These are phyloP conservation scores for Lepiota venenata DNA, from an alignment of 768 basidiomycete genomes.

Conservation along the genomic window DNA sequence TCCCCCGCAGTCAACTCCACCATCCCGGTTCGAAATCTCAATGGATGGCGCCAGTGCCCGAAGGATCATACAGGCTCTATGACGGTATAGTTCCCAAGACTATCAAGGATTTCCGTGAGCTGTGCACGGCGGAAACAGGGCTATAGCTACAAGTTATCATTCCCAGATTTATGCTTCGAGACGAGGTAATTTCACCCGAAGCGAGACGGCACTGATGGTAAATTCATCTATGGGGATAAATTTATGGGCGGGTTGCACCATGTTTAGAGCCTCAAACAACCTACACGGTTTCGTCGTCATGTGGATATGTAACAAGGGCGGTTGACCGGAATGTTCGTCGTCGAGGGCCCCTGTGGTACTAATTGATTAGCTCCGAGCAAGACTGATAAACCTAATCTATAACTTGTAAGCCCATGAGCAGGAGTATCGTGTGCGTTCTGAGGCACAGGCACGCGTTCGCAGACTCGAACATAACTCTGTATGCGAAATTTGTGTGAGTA, in stretches of 20 bases:
- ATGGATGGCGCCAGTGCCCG: slow-evolving; percentile 34
- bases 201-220: slow-evolving; percentile 76
- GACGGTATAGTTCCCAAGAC: slow-evolving; percentile 78
- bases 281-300: too few relatives aligned
- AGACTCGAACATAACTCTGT: too few relatives aligned
- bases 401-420: not conserved
- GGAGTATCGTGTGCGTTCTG: too few relatives aligned
- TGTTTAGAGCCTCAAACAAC: too few relatives aligned
- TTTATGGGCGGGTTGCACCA: slow-evolving; percentile 58
- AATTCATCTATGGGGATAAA: slow-evolving; percentile 72
- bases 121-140: slow-evolving; percentile 75
- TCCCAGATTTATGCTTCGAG: slow-evolving; percentile 84
- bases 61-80: slow-evolving; percentile 75
- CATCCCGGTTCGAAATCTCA: slow-evolving; percentile 60
- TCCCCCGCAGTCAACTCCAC: not conserved
- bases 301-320: slow-evolving; percentile 40
- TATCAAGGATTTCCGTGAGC: slow-evolving; percentile 83
- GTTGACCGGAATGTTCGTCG: too few relatives aligned
- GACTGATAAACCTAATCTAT: not conserved
- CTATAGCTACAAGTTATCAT: slow-evolving; percentile 76
- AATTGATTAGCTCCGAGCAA: too few relatives aligned
- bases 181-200: slow-evolving; percentile 79
- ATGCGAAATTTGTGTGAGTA: too few relatives aligned
- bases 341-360: too few relatives aligned
- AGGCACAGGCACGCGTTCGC: too few relatives aligned